Evolutionary conservation across 106 monocot species (phyloP), one percentile per base, ranked within the genome.

Genomic region (Apostasia shenzhenica): DNA sequence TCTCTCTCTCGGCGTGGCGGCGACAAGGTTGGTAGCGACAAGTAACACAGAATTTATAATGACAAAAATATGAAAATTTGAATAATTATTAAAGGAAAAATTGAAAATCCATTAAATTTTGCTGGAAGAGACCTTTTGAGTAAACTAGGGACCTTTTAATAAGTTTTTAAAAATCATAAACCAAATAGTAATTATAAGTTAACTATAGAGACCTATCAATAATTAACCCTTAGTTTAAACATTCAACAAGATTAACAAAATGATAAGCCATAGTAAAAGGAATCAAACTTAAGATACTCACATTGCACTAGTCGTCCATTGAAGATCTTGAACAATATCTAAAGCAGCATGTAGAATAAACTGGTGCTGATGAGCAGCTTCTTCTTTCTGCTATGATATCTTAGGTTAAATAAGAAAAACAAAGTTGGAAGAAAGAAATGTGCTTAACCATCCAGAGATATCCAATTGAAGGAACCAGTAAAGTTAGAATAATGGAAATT

Each of bases 231-330:
- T 37, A 2, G 13, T n/a, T 50, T 14, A 55, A 45, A 3, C 13
- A 49, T 11, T 40, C 26, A 26, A 26, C 26, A 26, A 48, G 26
- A 49, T 37, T 43, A 8, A 2, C 65, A 48, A 65, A 12, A 65
- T 26, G 26, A 47, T 48, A 65, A 65, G 26, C 37, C 65, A 45
- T 68, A 5, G 54, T 48, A 40, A 74, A 48, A 57, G 67, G 10
- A 50, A 41, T 9, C 47, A 65, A 7, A 10, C 2, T 9, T 1
- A 48, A 48, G 48, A 65, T 48, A 14, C 79, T 81, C 67, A 99
- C 97, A 99, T 99, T 9, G 92, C 92, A 80, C 89, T 99, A 68
- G 92, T 99, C 12, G 89, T 92, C 97, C 92, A 99, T 56, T 89
- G 85, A 55, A 92, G 78, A 73, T 99, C 97, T 76, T 99, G 87